Conservation (phyloP, 129 eudicot species). For the Calendula officinalis region DNA sequence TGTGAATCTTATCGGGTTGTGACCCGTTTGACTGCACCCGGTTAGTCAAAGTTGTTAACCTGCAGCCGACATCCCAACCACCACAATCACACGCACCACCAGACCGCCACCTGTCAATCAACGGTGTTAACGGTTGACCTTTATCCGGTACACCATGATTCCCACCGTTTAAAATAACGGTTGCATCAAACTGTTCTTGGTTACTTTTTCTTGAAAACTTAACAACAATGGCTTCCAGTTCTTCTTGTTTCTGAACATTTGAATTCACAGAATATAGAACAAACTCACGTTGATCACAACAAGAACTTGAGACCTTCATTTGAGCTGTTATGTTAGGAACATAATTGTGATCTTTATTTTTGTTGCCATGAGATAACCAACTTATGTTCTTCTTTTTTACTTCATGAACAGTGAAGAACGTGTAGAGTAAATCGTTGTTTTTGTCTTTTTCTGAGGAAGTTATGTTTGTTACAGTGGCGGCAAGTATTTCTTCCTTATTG, state of each 20-base stretch:
- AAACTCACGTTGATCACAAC: slow-evolving; percentile 41
- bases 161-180: slow-evolving; percentile 70
- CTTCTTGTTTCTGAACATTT: slow-evolving; percentile 51
- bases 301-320: slow-evolving; percentile 66
- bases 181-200: slow-evolving; percentile 35
- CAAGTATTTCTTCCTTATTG: slow-evolving; percentile 48
- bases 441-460: slow-evolving; percentile 42
- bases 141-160: slow-evolving; percentile 62
- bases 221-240: slow-evolving; percentile 69
- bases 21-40: slow-evolving; percentile 24
- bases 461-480: slow-evolving; percentile 58
- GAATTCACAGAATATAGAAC: slow-evolving; percentile 51
- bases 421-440: slow-evolving; percentile 43
- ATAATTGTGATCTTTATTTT: slow-evolving; percentile 44
- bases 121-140: slow-evolving; percentile 61
- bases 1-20: slow-evolving; percentile 25
- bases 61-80: slow-evolving; percentile 94
- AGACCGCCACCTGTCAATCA: slow-evolving; percentile 71
- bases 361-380: slow-evolving; percentile 57
- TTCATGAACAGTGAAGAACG: slow-evolving; percentile 70
- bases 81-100: slow-evolving; percentile 94
- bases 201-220: slow-evolving; percentile 40
- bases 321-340: slow-evolving; percentile 74
- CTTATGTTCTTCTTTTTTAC: slow-evolving; percentile 56
- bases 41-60: slow-evolving; percentile 45